Evolutionary conservation across 176 grass and related monocot genomes (phyloP), one percentile per base, ranked within the genome.

Genomic region (Dactylis glomerata): DNA sequence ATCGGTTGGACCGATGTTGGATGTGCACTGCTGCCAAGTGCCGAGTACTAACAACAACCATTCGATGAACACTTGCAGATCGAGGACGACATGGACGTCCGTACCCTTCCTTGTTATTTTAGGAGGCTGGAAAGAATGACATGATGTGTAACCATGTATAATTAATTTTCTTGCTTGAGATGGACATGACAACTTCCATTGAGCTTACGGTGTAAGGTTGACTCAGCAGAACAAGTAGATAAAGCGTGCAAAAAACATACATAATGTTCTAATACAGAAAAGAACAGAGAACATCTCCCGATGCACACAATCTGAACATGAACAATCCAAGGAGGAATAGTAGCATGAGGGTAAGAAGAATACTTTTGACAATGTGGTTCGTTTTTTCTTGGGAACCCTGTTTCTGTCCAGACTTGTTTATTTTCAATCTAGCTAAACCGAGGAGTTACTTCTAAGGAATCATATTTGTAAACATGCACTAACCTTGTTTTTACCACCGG

Each of bases 31-130:
- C 17, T 64, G 8, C 28, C 28, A 30, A 62, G 58, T 64, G 8
- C 28, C 28, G 15, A 62, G 58, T 62, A 68, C 62, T 37, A 59
- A 69, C 72, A 51, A 16, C 69, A 73, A 69, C 73, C 22, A 62
- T 77, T 88, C 63, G 4, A 59, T 63, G 80, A 32, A 42, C 31
- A 83, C 73, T 30, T 41, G 73, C 59, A 57, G 54, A 65, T 49
- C 70, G 30, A 73, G 3, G 20, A 79, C 13, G 40, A 30, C 33
- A 31, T 46, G 27, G 51, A 72, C 59, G 13, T 30, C 56, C 24
- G 42, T 76, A 45, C 52, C 44, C 45, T 13, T 3, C 11, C 22
- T 67, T 26, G 30, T 41, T 42, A 40, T 37, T 56, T 54, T 51
- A 56, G 15, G 38, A 32, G 0, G 66, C 22, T 37, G 45, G 3